A percentile compares a stretch with the other conserved stretches of the same genome.
Conservation (phyloP, 805 yeast genomes). For the Torulaspora quercuum region DNA sequence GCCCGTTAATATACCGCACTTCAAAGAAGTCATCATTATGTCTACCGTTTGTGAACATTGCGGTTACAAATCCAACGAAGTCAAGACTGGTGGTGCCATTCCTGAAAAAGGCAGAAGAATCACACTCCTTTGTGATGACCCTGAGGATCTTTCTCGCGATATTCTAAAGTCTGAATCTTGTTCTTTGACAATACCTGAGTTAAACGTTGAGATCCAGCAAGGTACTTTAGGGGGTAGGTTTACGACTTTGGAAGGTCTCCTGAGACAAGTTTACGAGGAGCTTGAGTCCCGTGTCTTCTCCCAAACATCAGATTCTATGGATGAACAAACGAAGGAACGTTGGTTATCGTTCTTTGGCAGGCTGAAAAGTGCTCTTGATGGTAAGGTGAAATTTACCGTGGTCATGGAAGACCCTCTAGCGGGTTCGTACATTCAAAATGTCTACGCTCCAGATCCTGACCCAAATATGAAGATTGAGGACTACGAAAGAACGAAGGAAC, state of each 20-base stretch:
- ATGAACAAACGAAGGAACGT: conserved; percentile 63
- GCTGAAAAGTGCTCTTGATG: conserved; percentile 74
- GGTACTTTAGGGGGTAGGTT: conserved; percentile 98
- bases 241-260: conserved; percentile 92
- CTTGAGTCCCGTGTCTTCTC: conserved; percentile 79
- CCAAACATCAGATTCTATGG: conserved; percentile 90
- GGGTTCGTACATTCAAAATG: conserved; percentile 91
- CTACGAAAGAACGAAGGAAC: conserved; percentile 80
- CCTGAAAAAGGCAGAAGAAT: conserved; percentile 80
- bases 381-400: conserved; percentile 77
- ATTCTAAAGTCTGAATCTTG: conserved; percentile 93
- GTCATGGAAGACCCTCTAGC: conserved; percentile 93
- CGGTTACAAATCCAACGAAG: conserved; percentile 96
- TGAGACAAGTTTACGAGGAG: conserved; percentile 86
- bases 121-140: conserved; percentile 70
- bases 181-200: conserved; percentile 79
- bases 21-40: conserved; percentile 96
- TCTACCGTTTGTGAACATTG: conserved; percentile 88
- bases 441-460: conserved; percentile 97
- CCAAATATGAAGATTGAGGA: conserved; percentile 94
- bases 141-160: conserved; percentile 87
- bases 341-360: conserved; percentile 79
- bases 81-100: conserved; percentile 96
- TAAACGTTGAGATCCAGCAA: conserved; percentile 83
- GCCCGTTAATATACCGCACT: conserved; percentile 93